Evolutionary conservation across 192 early-diverging fungal genomes (phyloP), one percentile per base, ranked within the genome.

Genomic region (Spinellus fusiger): DNA sequence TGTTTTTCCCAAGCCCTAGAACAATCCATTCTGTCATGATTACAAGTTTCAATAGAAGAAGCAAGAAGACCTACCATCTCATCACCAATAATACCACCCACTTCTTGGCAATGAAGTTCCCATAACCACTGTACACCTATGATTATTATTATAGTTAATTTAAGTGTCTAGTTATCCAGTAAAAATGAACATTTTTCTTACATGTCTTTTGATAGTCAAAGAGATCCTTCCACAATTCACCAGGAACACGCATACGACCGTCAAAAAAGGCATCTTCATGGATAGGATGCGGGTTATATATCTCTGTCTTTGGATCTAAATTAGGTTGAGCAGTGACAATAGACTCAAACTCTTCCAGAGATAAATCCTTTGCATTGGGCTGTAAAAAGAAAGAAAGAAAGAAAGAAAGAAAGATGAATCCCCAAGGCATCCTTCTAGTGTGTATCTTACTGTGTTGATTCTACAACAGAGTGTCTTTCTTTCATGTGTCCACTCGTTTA

Each of bases 61-160:
- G 40, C 13, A 33, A 70, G 26, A 31, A 66, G 60, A 34, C 50
- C 58, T 70, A 84, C 86, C 94, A 97, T 95, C 68, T 95, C 93
- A 72, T 96, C 94, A 23, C 93, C 94, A 23, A 96, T 75, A 23
- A 98, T 89, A 0, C 96, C 96, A 2, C 96, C 96, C 0, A 87
- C 84, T 34, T 91, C 78, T 66, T 95, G 92, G 47, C 76, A 75
- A 69, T 95, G 89, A 46, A 97, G 74, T 56, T 94, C 90, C 83
- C 84, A 90, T 33, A 98, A 73, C 96, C 96, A 98, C 27, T 78
- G 75, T 5, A 89, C 65, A 47, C 91, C 86, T 52, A 58, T n/a
- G 32, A 23, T 4, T 31, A 13, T 55, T 51, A 1, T 27, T 15
- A 40, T 15, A 0, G 22, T 26, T 51, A 25, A 5, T 51, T 23